Evolutionary conservation across 768 basidiomycete genomes (phyloP).

Genomic region (Trametes cubensis): DNA sequence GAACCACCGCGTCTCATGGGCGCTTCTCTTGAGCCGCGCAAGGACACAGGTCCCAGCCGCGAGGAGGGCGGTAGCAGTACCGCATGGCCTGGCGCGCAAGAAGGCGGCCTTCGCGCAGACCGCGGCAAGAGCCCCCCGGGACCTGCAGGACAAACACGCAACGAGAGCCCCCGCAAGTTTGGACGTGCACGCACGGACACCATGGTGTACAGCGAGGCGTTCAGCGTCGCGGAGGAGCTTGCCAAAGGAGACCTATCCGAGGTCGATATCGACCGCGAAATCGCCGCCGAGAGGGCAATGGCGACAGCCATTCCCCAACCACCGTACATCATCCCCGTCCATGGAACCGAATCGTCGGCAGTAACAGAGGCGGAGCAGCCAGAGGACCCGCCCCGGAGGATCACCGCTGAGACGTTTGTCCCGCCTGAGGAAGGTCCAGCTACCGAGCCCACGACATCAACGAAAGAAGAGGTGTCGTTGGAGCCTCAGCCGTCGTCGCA

Average conservation of each 20-base stretch:
- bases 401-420: too few species aligned
- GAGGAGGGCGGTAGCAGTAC: not conserved
- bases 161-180: slow-evolving; percentile 39
- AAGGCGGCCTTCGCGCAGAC: not conserved
- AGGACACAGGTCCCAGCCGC: slow-evolving; percentile 5
- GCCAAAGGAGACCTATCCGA: slow-evolving; percentile 30
- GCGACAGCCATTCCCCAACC: not conserved
- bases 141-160: slow-evolving; percentile 36
- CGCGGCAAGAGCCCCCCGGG: slow-evolving; percentile 24
- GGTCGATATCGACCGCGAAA: slow-evolving; percentile 26
- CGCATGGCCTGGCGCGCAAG: not conserved
- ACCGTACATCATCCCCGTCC: too few species aligned
- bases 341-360: not conserved
- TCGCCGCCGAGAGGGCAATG: slow-evolving; percentile 20
- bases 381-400: too few species aligned
- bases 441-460: not conserved
- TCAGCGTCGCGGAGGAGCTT: slow-evolving; percentile 43
- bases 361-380: too few species aligned
- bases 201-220: slow-evolving; percentile 64
- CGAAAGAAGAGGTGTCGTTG: not conserved
- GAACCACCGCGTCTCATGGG: slow-evolving; percentile 45
- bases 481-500: not conserved
- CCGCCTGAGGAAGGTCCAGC: not conserved
- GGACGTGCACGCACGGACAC: slow-evolving; percentile 65
- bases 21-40: slow-evolving; percentile 41